Base-by-base conservation (phyloP, 768 basidiomycete genomes). In the Podaxis sp. region DNA sequence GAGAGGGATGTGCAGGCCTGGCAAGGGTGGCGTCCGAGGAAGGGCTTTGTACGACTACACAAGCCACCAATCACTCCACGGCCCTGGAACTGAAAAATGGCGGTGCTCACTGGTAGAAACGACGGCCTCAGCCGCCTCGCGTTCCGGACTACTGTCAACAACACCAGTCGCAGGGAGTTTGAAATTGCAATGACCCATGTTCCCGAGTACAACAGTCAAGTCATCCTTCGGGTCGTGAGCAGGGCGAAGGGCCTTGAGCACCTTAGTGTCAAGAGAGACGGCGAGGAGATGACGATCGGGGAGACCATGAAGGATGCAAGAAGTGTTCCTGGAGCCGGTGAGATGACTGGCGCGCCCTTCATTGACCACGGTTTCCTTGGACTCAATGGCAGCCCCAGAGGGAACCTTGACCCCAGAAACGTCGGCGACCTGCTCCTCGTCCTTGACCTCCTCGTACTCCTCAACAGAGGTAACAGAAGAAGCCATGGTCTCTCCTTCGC, bases 11-110 rank as follows among this genome's bases (percentile, higher is more conserved):
- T 0, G 30, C 1, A n/a, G 51, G 30, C 12, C 51, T 17, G 17
- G 15, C 11, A 37, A 33, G 20, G 8, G 8, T 2, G 3, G 38
- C 20, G 13, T 56, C 55, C 36, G 22, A 56, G 17, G 55, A 56
- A 44, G 55, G 55, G 17, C 55, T 56, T 24, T 56, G 55, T 26
- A 56, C 38, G 20, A 56, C 55, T 56, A 1, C 10, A 49, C 17
- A n/a, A 22, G 48, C 0, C 48, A n/a, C 20, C 10, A 49, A 24
- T 11, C 17, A 24, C 5, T n/a, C 22, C 20, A n/a, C 48, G 6
- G 40, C 3, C 12, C 17, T 2, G 2, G n/a, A 0, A 49, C 22
- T 49, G n/a, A 24, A n/a, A 5, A 20, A n/a, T 49, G 22, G 20
- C 1, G 22, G 48, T 24, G 3, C 48, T 49, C 48, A 49, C 48